Evolutionary conservation across 306 rosid species (phyloP), one percentile per base, ranked within the genome.

Genomic region (Cyamopsis tetragonoloba): DNA sequence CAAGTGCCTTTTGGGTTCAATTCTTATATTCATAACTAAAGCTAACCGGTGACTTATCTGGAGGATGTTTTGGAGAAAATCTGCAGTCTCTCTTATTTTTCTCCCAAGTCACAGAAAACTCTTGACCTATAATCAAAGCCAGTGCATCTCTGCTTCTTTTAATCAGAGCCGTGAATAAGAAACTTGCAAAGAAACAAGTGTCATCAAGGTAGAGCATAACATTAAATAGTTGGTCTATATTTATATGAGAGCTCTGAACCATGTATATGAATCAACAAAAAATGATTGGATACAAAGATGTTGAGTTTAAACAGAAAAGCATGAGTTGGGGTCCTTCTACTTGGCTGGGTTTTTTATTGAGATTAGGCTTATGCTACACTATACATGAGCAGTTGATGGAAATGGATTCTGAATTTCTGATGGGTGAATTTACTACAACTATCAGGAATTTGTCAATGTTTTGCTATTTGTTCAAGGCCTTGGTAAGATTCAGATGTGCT

Each of bases 151-250:
- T 84, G 85, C 80, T 86, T 84, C 72, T 63, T 70, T 34, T 86
- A 87, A 80, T 77, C 58, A 41, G n/a, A n/a, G 44, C 71, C 27
- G 80, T 51, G 22, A 89, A 75, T 34, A 81, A 81, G 74, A 78
- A 76, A 73, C 81, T 81, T 78, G 85, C 85, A 4, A 66, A 84
- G 84, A 78, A 77, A 79, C 56, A 84, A 66, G 58, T 81, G 46
- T 80, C 84, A 4, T 67, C 76, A 34, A 41, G 77, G 76, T 56
- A 43, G 60, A 55, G 49, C 47, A 34, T 49, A n/a, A n/a, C n/a
- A n/a, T n/a, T n/a, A 14, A 22, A 32, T 19, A 9, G 27, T 15
- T 3, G 31, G 23, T 4, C 7, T 12, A 48, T 3, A 13, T 66
- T 56, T 39, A 19, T 37, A 14, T 14, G 13, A 46, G 17, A 47